Evolutionary conservation across 148 eudicot genomes (phyloP).

Genomic region (Pouteria glomerata): DNA sequence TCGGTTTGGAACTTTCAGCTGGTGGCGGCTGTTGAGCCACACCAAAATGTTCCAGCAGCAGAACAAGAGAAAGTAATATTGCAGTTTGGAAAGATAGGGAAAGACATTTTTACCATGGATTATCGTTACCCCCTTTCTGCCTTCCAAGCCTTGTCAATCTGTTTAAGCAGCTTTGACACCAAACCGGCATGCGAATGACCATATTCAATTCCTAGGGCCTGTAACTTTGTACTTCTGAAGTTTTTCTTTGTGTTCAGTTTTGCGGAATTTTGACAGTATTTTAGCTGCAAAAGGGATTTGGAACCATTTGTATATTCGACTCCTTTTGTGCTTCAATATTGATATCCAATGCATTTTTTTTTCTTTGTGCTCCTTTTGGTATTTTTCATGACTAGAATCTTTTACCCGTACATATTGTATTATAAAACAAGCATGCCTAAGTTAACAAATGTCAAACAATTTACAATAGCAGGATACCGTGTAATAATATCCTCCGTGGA

Average conservation of each 20-base stretch:
- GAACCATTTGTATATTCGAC: not conserved
- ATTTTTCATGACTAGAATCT: no score
- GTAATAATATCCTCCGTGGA: not conserved
- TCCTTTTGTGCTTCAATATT: not conserved
- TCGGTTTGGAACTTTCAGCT: conserved; percentile 61
- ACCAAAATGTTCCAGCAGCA: conserved; percentile 18
- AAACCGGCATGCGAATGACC: conserved; percentile 52
- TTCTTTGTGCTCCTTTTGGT: no score
- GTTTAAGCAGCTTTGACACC: conserved; percentile 54
- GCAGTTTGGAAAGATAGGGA: conserved; percentile 59
- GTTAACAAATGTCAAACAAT: not conserved
- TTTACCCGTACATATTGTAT: not conserved
- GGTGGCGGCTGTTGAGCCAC: conserved; percentile 32
- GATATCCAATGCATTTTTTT: not conserved
- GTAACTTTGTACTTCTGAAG: not conserved
- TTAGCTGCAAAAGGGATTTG: not conserved
- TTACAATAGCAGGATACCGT: not conserved
- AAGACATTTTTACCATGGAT: conserved; percentile 58
- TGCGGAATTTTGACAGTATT: conserved; percentile 8
- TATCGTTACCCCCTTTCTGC: conserved; percentile 47
- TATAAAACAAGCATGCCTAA: not conserved
- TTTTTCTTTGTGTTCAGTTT: not conserved
- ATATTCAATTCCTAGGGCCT: not conserved
- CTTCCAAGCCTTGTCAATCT: conserved; percentile 52
- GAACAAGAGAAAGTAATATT: conserved; percentile 46